phyloP scores from a whole-genome alignment of 1,284 basidiomycete species.

The Trametes hirsuta region DNA sequence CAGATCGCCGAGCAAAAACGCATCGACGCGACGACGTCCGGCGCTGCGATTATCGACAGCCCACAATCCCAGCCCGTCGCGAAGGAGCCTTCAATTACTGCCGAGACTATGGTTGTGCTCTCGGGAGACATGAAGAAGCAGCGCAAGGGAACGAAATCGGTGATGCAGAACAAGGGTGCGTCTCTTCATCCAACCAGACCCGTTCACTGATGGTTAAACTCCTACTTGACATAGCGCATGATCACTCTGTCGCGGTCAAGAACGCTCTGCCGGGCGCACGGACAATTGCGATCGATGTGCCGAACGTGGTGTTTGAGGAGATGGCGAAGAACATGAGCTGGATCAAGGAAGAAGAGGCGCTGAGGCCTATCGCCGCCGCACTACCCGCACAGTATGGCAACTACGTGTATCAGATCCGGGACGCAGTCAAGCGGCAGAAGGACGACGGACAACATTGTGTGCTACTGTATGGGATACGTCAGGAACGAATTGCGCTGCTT shows the following conservation, averaged over 20 bases:
- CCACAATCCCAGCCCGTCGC: conserved; percentile 33
- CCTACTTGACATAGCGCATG: conserved; percentile 49
- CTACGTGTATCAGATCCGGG: conserved; percentile 68
- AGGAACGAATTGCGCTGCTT: conserved; percentile 71
- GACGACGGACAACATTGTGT: conserved; percentile 65
- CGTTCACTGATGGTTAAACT: background rate
- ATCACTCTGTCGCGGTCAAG: conserved; percentile 58
- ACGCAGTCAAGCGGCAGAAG: conserved; percentile 62
- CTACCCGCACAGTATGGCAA: conserved; percentile 60
- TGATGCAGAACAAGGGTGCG: conserved; percentile 69
- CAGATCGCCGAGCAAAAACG: conserved; percentile 79
- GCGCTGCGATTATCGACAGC: conserved; percentile 48
- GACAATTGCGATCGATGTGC: conserved; percentile 72
- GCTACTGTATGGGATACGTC: conserved; percentile 68
- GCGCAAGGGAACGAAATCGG: conserved; percentile 69
- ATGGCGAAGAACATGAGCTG: conserved; percentile 61
- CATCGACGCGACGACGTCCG: conserved; percentile 65
- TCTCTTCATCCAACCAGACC: background rate
- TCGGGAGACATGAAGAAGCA: conserved; percentile 76
- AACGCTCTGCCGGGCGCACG: conserved; percentile 61
- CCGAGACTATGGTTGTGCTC: conserved; percentile 65
- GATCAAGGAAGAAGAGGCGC: conserved; percentile 75
- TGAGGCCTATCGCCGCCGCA: conserved; percentile 58
- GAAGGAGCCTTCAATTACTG: conserved; percentile 47
- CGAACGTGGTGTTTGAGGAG: conserved; percentile 59